These are phyloP conservation scores for Neurospora pannonica DNA, from an alignment of 495 filamentous ascomycete genomes.

Conservation along the genomic window DNA sequence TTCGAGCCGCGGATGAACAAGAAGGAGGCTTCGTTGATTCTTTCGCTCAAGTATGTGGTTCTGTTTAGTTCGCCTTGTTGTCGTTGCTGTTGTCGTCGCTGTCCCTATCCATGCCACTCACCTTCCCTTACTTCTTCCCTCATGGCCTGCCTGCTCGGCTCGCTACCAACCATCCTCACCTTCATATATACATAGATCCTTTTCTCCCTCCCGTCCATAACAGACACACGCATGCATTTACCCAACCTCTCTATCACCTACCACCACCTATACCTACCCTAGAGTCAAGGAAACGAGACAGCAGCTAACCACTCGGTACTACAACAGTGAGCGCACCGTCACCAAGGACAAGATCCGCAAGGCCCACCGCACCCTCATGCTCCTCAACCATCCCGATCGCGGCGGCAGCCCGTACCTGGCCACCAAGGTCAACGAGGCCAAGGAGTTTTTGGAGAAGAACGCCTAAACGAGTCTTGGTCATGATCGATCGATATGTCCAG, in stretches of 20 bases:
- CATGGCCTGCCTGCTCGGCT: background rate
- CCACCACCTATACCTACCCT: no score
- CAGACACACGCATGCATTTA: background rate
- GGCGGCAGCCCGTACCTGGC: conserved; percentile 94
- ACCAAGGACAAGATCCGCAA: conserved; percentile 91
- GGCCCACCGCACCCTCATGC: conserved; percentile 92
- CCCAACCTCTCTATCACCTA: no score
- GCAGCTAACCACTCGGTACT: no score
- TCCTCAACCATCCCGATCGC: conserved; percentile 95
- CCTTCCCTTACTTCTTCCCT: background rate
- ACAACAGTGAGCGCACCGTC: conserved; percentile 71
- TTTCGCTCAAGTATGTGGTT: conserved; percentile 70
- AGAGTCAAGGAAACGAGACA: no score
- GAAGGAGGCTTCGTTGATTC: conserved; percentile 81
- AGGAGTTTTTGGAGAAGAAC: conserved; percentile 86
- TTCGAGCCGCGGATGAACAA: conserved; percentile 92
- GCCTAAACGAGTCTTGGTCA: background rate
- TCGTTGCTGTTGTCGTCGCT: background rate
- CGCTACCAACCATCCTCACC: background rate
- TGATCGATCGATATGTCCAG: background rate
- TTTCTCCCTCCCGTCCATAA: background rate
- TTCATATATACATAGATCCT: background rate
- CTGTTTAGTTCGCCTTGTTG: background rate
- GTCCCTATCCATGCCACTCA: background rate
- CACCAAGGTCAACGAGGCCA: conserved; percentile 96